Percentiles rank a stretch among this genome's conserved stretches.
Evolutionary conservation across 768 basidiomycete species (phyloP).

Genomic region (Gloeopeniophorella convolvens): DNA sequence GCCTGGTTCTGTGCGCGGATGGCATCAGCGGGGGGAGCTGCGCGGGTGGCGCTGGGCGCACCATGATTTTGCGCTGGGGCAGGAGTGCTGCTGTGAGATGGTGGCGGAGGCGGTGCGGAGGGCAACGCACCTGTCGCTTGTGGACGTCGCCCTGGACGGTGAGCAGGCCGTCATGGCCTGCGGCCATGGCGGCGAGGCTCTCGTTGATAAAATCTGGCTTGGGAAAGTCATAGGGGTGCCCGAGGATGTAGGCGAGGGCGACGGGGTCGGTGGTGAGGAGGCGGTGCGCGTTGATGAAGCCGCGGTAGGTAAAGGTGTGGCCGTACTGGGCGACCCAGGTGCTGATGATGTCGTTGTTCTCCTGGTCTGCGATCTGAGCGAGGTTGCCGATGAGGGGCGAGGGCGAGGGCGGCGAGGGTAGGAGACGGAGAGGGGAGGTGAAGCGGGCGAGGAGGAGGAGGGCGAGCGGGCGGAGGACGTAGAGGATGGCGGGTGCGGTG

Average conservation of each 20-base stretch:
- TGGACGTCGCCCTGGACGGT: slow-evolving; percentile 52
- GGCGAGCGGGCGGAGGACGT: slow-evolving; percentile 33
- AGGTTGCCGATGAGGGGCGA: slow-evolving; percentile 50
- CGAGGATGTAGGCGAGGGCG: slow-evolving; percentile 53
- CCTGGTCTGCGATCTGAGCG: slow-evolving; percentile 48
- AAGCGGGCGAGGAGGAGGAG: slow-evolving; percentile 39
- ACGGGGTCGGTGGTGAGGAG: slow-evolving; percentile 54
- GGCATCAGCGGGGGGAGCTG: slow-evolving; percentile 19
- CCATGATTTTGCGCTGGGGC: slow-evolving; percentile 43
- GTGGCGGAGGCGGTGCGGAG: not conserved
- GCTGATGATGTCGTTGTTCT: slow-evolving; percentile 44
- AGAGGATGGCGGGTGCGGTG: slow-evolving; percentile 18
- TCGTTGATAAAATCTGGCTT: slow-evolving; percentile 56
- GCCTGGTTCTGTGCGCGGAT: slow-evolving; percentile 36
- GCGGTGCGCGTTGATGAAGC: slow-evolving; percentile 45
- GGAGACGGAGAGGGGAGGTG: slow-evolving; percentile 41
- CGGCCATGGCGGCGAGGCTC: slow-evolving; percentile 44
- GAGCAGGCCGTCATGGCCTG: slow-evolving; percentile 42
- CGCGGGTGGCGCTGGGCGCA: slow-evolving; percentile 29
- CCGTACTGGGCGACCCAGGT: slow-evolving; percentile 44
- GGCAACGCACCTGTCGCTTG: slow-evolving; percentile 39
- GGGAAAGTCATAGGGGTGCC: slow-evolving; percentile 49
- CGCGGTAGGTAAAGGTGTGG: slow-evolving; percentile 44
- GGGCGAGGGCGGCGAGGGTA: slow-evolving; percentile 40
- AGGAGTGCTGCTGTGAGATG: not conserved